Evolutionary conservation across 306 rosid species (phyloP), one percentile per base, ranked within the genome.

Genomic region (Lagenaria siceraria): DNA sequence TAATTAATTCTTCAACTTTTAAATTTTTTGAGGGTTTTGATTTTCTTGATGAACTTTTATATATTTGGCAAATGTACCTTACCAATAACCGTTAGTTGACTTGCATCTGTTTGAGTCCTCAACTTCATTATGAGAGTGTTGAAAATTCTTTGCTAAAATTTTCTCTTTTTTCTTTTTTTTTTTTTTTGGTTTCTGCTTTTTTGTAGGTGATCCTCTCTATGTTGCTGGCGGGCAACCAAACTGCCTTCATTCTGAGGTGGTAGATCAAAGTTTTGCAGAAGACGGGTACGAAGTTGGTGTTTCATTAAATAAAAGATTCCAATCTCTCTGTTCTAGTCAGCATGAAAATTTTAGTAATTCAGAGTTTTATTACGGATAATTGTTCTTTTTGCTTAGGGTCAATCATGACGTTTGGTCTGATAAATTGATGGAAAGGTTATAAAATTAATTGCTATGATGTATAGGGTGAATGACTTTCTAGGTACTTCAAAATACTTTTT

Each of bases 181-280:
- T 42, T 42, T 42, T 40, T 49, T 19, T 0, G 4, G 12, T 24
- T 42, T 33, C 11, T 3, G 4, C 4, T 17, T 29, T 78, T 17
- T 78, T 4, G 52, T 84, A 95, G 98, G 93, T 27, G 98, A 95
- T 85, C 97, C 97, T 72, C 96, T 92, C 24, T 95, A 90, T 82
- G 85, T 75, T 74, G 88, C 51, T 81, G 96, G 92, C 60, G 98
- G 98, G 51, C 88, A 88, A 80, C 95, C 98, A 13, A 90, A 85
- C 75, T 87, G 79, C 81, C 68, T 82, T 71, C 92, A 86, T 72
- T 77, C 85, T 74, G 87, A 83, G 52, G 60, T 48, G 25, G 74
- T 77, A 43, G 87, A 90, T 52, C 88, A 88, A 68, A 82, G 86
- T 82, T 84, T 82, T 81, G 93, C 95, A 33, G 82, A 79, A 77